Evolutionary conservation across 805 yeast species (phyloP), one percentile per base, ranked within the genome.

Genomic region (Candida ulmi): DNA sequence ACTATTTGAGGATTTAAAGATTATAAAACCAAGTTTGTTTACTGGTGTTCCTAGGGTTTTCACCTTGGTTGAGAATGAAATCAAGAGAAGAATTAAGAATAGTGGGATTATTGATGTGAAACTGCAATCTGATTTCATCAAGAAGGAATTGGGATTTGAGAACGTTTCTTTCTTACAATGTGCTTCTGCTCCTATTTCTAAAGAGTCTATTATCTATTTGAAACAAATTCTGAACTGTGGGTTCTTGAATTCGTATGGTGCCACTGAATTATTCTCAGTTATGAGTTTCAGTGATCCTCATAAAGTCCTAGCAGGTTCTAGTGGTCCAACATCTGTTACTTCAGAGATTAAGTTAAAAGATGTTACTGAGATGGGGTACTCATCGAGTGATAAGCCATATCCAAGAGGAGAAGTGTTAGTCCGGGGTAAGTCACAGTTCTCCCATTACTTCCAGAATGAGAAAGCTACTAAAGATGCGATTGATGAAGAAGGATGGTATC

Each of bases 121-220:
- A 17, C 11, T 17, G 11, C 33, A 29, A 35, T 8, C n/a, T 2
- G 16, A 19, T 25, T 63, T 63, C 47, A 54, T 70, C n/a, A 50
- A 61, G 25, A 41, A 46, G 38, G 44, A 56, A 26, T 53, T 68
- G 18, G 76, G 75, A 2, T 57, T 70, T 47, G 64, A 61, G 17
- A 62, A 68, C 32, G 45, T 62, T 21, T 47, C 54, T 19, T 48
- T 48, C 30, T 44, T 63, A 33, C 51, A 61, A 37, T 53, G 66
- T 36, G 82, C 84, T 5, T 72, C 80, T 31, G 85, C 86, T 5
- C 85, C 86, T 16, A 68, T 80, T 42, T 66, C 78, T 25, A 66
- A 71, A 15, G 74, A 68, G 37, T 73, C 82, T 1, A 63, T 76
- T 26, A 66, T 64, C 42, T 79, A 77, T 57, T 58, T 80, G 46